phyloP scores from a whole-genome alignment of 352 stramenopile species.

The Globisporangium nagaii region DNA sequence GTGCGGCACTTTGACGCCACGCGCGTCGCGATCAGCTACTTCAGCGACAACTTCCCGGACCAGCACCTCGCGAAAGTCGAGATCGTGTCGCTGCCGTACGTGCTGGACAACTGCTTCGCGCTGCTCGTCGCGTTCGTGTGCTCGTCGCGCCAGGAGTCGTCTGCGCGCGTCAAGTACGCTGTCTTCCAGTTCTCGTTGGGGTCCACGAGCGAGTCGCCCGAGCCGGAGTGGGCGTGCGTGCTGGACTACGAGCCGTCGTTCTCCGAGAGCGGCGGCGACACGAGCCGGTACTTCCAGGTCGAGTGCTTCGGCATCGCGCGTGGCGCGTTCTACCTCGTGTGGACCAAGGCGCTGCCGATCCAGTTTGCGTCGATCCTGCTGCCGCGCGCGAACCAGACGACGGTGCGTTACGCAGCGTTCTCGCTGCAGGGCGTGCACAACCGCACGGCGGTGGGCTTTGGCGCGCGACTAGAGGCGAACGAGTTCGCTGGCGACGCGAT shows the following conservation, averaged over 20 bases:
- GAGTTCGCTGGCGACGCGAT: conserved; percentile 38
- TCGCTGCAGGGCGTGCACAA: conserved; percentile 60
- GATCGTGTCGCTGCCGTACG: conserved; percentile 63
- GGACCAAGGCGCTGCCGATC: conserved; percentile 44
- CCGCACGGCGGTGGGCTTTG: conserved; percentile 48
- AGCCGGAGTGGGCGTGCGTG: conserved; percentile 55
- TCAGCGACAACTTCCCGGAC: conserved; percentile 60
- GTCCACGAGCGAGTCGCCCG: conserved; percentile 17
- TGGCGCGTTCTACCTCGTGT: conserved; percentile 66
- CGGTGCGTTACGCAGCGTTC: conserved; percentile 49
- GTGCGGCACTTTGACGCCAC: conserved; percentile 56
- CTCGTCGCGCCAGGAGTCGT: conserved; percentile 30
- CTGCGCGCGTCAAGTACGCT: conserved; percentile 55
- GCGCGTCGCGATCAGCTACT: conserved; percentile 60
- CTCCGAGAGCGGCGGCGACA: conserved; percentile 22
- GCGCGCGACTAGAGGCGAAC: conserved; percentile 42
- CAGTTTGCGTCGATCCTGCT: conserved; percentile 66
- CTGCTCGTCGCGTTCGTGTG: conserved; percentile 69
- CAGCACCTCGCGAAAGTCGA: conserved; percentile 54
- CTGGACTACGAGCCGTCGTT: conserved; percentile 67
- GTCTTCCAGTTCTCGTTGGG: conserved; percentile 60
- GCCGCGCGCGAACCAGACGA: conserved; percentile 39
- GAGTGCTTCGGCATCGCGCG: conserved; percentile 57
- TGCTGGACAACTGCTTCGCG: conserved; percentile 46
- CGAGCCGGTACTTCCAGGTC: conserved; percentile 46